A percentile compares a stretch with the other conserved stretches of the same genome.
phyloP scores from a whole-genome alignment of 78 protist genomes.

The Dictyostelium purpureum region DNA sequence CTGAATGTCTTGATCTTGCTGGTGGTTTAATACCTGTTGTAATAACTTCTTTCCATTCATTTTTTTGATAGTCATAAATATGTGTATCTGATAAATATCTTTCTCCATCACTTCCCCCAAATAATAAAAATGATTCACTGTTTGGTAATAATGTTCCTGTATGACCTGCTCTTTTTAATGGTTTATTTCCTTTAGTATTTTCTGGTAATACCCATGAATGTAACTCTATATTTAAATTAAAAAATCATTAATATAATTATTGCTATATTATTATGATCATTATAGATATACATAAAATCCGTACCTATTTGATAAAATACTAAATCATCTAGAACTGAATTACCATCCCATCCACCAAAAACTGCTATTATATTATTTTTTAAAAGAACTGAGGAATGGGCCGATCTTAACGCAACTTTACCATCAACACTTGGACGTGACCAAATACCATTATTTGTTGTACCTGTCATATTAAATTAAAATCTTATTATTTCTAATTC shows the following conservation, averaged over 20 bases:
- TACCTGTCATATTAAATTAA: too few relatives aligned
- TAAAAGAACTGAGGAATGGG: constrained; percentile 40
- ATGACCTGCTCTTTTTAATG: constrained; percentile 61
- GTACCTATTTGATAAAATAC: constrained; percentile 22
- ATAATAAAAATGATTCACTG: neutral
- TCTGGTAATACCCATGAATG: neutral
- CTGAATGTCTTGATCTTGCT: constrained; percentile 35
- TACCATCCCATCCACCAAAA: constrained; percentile 70
- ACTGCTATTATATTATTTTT: neutral
- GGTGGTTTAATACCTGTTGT: constrained; percentile 22
- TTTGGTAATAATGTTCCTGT: constrained; percentile 12
- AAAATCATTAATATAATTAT: neutral
- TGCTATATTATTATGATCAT: neutral
- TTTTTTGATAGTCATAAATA: neutral
- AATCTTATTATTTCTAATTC: too few relatives aligned
- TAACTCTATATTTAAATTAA: neutral
- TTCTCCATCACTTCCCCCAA: constrained; percentile 34
- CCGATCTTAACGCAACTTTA: constrained; percentile 9
- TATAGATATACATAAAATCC: neutral
- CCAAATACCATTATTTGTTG: constrained; percentile 28
- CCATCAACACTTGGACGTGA: constrained; percentile 24
- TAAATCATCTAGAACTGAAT: neutral
- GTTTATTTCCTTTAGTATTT: constrained; percentile 12
- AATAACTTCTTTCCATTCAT: constrained; percentile 35
- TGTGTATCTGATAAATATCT: neutral